Percentiles rank a stretch among this genome's conserved stretches.
Conservation (phyloP, 257 asterid genomes). For the Jacaranda copaia region DNA sequence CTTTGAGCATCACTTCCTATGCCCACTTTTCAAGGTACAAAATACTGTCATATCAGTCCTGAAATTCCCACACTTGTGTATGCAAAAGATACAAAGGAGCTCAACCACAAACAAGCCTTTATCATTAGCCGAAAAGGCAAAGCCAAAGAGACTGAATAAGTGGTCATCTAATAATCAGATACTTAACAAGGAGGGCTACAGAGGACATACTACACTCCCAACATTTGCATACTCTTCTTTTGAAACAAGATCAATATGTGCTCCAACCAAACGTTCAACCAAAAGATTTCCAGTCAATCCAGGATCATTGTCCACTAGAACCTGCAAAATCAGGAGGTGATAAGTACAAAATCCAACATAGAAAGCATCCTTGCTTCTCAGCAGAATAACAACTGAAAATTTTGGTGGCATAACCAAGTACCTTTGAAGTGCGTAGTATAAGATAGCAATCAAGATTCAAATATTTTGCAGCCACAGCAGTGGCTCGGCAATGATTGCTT, state of each 20-base stretch:
- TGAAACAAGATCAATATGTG: conserved; percentile 90
- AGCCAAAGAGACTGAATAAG: conserved; percentile 2
- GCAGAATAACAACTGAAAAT: not conserved
- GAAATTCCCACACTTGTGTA: not conserved
- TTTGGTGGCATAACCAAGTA: conserved; percentile 31
- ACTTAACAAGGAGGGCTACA: conserved; percentile 2
- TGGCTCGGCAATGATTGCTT: conserved; percentile 97
- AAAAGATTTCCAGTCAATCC: conserved; percentile 97
- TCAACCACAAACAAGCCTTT: conserved; percentile 3
- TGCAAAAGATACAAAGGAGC: not conserved
- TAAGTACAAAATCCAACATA: conserved; percentile 14
- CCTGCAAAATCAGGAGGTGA: conserved; percentile 52
- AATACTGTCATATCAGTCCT: not conserved
- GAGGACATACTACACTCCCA: conserved; percentile 74
- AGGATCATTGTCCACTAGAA: conserved; percentile 85
- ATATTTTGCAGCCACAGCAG: conserved; percentile 96
- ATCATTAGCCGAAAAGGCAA: conserved; percentile 14
- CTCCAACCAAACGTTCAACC: conserved; percentile 97
- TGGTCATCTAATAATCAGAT: conserved; percentile 2
- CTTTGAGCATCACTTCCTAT: not conserved
- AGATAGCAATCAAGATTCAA: conserved; percentile 89
- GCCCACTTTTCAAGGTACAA: not conserved
- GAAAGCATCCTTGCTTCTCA: not conserved
- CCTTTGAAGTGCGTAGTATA: conserved; percentile 94
- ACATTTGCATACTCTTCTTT: conserved; percentile 90